A percentile compares a stretch with the other conserved stretches of the same genome.
phyloP scores from a whole-genome alignment of 805 yeast genomes.

The Kurtzmaniella cleridarum region DNA sequence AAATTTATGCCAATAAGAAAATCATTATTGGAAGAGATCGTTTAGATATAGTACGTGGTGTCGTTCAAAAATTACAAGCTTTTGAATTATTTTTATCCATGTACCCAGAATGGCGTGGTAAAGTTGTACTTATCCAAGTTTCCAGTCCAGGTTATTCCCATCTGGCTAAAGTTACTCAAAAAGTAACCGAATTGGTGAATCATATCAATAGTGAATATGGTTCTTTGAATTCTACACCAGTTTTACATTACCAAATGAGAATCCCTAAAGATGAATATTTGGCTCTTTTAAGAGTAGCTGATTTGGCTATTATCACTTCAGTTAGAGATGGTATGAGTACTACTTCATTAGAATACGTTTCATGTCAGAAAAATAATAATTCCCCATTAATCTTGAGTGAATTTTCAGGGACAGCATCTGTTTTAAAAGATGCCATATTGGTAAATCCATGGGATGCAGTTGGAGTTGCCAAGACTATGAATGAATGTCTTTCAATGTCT shows the following conservation, averaged over 20 bases:
- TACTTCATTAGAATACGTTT: conserved; percentile 86
- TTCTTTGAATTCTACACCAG: conserved; percentile 74
- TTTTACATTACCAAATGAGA: conserved; percentile 88
- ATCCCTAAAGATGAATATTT: conserved; percentile 83
- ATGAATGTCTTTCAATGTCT: conserved; percentile 58
- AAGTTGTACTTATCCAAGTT: conserved; percentile 87
- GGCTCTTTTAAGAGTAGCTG: conserved; percentile 85
- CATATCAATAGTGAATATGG: conserved; percentile 85
- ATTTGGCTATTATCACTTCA: conserved; percentile 81
- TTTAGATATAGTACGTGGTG: conserved; percentile 87
- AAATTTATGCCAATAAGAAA: conserved; percentile 58
- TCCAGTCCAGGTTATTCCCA: conserved; percentile 70
- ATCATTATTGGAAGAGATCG: conserved; percentile 93
- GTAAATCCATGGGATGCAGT: conserved; percentile 98
- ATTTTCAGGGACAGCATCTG: conserved; percentile 83
- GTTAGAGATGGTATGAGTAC: conserved; percentile 97
- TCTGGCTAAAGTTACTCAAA: conserved; percentile 65
- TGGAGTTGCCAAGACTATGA: conserved; percentile 81
- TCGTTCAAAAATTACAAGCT: conserved; percentile 87
- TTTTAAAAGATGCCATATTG: conserved; percentile 64
- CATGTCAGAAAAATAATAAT: conserved; percentile 69
- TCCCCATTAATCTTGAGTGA: conserved; percentile 86
- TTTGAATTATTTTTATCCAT: conserved; percentile 81
- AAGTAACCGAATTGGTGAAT: conserved; percentile 76
- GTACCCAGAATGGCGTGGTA: conserved; percentile 89